Evolutionary conservation across 345 rosid genomes (phyloP).

Genomic region (Viola odorata): DNA sequence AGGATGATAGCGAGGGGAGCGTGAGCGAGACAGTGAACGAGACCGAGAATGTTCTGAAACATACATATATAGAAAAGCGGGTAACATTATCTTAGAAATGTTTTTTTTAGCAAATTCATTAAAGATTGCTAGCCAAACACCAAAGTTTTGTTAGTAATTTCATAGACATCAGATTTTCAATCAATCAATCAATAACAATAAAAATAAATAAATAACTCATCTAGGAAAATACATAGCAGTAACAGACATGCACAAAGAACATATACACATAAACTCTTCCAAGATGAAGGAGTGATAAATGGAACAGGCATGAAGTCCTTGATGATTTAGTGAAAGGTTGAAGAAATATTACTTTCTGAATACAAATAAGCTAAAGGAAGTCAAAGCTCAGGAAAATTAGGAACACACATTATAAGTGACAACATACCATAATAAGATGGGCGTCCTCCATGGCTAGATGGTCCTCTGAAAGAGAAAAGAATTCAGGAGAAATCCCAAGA

Average conservation of each 20-base stretch:
- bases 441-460: constrained; percentile 58
- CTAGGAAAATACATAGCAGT: background rate
- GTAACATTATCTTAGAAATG: background rate
- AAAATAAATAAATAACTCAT: background rate
- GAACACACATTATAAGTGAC: background rate
- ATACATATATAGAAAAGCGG: constrained; percentile 4
- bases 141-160: background rate
- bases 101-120: background rate
- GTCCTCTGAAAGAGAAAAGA: constrained; percentile 46
- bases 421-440: constrained; percentile 61
- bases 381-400: background rate
- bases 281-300: background rate
- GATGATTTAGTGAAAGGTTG: background rate
- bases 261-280: background rate
- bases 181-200: background rate
- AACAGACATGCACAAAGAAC: background rate
- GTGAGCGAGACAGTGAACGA: constrained; percentile 66
- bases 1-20: constrained; percentile 62
- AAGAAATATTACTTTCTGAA: too few species aligned
- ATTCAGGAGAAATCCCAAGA: constrained; percentile 6
- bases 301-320: background rate
- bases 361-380: too few species aligned
- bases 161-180: background rate
- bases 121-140: background rate
- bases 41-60: constrained; percentile 74